These are phyloP conservation scores for Acacia confusa DNA, from an alignment of 306 rosid species.

Conservation along the genomic window DNA sequence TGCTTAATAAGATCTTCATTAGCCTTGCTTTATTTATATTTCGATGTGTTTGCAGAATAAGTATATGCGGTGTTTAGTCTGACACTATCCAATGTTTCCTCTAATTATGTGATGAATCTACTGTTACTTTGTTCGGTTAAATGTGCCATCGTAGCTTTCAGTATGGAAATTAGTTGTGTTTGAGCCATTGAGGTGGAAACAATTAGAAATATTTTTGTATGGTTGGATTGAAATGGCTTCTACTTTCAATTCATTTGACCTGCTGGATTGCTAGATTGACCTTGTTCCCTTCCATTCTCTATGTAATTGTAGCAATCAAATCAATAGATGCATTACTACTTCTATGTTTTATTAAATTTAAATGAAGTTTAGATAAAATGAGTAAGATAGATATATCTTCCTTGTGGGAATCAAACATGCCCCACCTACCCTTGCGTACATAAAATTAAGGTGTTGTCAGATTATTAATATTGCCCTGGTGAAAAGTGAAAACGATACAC, in stretches of 20 bases:
- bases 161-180: conserved; percentile 23
- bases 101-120: conserved; percentile 28
- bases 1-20: conserved; percentile 40
- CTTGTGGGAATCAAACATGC: background rate
- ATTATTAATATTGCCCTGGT: background rate
- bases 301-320: background rate
- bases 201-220: background rate
- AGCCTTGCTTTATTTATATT: conserved; percentile 26
- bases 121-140: conserved; percentile 8
- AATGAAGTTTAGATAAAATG: background rate
- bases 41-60: conserved; percentile 37
- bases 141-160: conserved; percentile 3
- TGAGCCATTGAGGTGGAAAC: conserved; percentile 16
- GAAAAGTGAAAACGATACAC: background rate
- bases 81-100: conserved; percentile 27
- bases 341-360: background rate
- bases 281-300: background rate
- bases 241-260: background rate
- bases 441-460: background rate
- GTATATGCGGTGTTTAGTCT: conserved; percentile 29
- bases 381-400: background rate
- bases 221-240: conserved; percentile 12
- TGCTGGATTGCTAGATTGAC: conserved; percentile 6
- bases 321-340: background rate
- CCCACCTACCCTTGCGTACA: background rate